Evolutionary conservation across 768 basidiomycete species (phyloP).

Genomic region (Tylopilus felleus): DNA sequence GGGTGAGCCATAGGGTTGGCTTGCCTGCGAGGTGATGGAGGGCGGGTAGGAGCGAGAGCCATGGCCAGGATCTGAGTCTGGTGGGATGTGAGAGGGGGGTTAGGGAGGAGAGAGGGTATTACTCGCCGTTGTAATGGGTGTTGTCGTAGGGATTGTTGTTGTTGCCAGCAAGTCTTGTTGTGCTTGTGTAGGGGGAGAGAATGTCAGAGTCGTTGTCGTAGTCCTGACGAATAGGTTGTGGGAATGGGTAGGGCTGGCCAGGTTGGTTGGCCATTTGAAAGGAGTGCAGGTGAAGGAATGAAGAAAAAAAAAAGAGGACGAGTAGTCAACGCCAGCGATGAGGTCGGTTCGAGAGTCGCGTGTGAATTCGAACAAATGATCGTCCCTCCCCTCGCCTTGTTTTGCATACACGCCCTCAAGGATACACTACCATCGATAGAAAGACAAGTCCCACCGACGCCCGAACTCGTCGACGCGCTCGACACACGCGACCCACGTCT

Average conservation of each 20-base stretch:
- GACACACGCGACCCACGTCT: constrained; percentile 48
- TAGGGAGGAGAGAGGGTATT: neutral
- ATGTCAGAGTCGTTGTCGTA: constrained; percentile 49
- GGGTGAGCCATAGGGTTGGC: constrained; percentile 54
- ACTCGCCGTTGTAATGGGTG: constrained; percentile 22
- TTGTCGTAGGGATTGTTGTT: constrained; percentile 32
- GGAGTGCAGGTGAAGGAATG: constrained; percentile 16
- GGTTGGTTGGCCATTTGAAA: constrained; percentile 38
- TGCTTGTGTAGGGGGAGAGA: constrained; percentile 57
- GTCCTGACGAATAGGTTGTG: constrained; percentile 34
- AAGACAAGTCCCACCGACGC: too few species aligned
- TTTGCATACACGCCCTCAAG: constrained; percentile 49
- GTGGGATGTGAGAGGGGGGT: neutral
- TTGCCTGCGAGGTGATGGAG: constrained; percentile 60
- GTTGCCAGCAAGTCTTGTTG: constrained; percentile 50
- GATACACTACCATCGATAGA: too few species aligned
- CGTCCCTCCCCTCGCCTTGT: constrained; percentile 51
- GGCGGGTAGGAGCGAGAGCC: constrained; percentile 47
- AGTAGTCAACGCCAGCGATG: constrained; percentile 25
- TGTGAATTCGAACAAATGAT: constrained; percentile 12
- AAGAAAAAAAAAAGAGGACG: constrained; percentile 9
- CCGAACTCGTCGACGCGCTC: constrained; percentile 40
- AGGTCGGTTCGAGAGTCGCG: neutral
- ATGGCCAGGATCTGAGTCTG: constrained; percentile 32
- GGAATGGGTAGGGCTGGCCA: constrained; percentile 33